Evolutionary conservation across 441 rosid species (phyloP), one percentile per base, ranked within the genome.

Genomic region (Jatropha multifida): DNA sequence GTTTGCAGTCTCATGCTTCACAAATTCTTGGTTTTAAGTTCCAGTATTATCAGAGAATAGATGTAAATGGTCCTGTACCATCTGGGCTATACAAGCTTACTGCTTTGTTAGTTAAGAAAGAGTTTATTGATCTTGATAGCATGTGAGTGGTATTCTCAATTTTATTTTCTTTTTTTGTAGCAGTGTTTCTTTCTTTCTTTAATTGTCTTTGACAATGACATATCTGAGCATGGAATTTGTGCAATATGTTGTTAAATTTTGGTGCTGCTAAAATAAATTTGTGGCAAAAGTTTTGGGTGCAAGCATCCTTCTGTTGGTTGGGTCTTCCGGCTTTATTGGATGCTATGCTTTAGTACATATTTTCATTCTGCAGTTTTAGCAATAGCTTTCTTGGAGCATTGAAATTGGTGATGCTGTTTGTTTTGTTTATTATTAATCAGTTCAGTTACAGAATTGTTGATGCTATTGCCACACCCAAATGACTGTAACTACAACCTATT

Each of bases 11-110:
- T 76, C 99, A 92, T 82, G 99, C 99, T 66, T 92, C 99, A n/a
- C 99, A 97, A 82, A 93, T 97, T 84, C 97, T 97, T 72, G 99
- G 99, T 73, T 97, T 91, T 81, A 97, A 97, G 92, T 95, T 97
- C 84, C 99, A 97, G 84, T 93, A 87, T 85, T 93, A 97, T 86
- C 99, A 95, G 83, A 86, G 92, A 52, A 79, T 87, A 88, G 99
- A 97, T 86, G 96, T 97, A 82, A 88, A 84, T 82, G 77, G 83
- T 83, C 91, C 90, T 73, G 94, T 90, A 71, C 99, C 98, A 54
- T 89, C 83, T 84, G 97, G 99, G 82, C 96, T 97, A 52, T 95
- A 88, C 84, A 88, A 85, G 86, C 97, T 97, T 73, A 88, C 99
- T 73, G 99, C 99, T 77, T 86, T 93, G 85, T 83, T 97, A 84